These are phyloP conservation scores for Skeletonema tropicum DNA, from an alignment of 108 stramenopile genomes.

Conservation along the genomic window DNA sequence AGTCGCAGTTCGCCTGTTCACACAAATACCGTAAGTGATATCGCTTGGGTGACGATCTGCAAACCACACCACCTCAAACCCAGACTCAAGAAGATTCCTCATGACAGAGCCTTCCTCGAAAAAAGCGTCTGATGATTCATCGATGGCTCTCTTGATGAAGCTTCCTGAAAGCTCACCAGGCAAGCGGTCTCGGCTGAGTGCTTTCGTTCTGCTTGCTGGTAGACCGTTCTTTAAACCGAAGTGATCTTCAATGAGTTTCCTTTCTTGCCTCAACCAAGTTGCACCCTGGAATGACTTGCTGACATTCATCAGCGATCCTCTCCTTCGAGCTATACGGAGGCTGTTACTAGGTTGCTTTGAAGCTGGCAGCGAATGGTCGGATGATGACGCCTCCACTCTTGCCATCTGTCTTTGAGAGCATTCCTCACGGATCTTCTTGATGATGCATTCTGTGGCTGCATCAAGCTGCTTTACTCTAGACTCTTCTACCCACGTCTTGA, in stretches of 20 bases:
- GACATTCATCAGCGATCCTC: not conserved
- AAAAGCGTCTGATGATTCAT: conserved; percentile 5
- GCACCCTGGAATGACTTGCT: conserved; percentile 1
- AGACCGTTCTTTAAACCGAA: not conserved
- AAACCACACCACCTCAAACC: conserved; percentile 21
- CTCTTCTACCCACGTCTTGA: conserved; percentile 19
- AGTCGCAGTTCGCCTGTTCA: conserved; percentile 10
- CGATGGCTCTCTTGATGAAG: conserved; percentile 1
- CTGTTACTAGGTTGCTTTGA: not conserved
- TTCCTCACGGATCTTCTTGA: conserved; percentile 8
- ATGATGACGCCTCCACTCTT: not conserved
- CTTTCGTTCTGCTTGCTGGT: not conserved
- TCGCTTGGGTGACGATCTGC: conserved; percentile 22
- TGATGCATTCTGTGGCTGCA: conserved; percentile 6
- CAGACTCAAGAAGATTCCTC: conserved; percentile 21
- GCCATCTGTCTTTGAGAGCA: not conserved
- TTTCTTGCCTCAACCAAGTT: conserved; percentile 9
- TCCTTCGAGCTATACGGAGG: not conserved
- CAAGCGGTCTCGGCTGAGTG: not conserved
- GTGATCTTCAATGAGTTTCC: conserved; percentile 16
- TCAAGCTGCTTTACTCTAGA: conserved; percentile 17
- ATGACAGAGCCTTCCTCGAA: conserved; percentile 20
- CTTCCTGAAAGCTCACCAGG: conserved; percentile 1
- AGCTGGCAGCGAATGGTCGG: conserved; percentile 4
- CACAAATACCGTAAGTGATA: conserved; percentile 15